Percentiles rank a stretch among this genome's conserved stretches.
These are phyloP conservation scores for Ziziphus jujuba DNA, from an alignment of 306 rosid genomes.

Conservation along the genomic window DNA sequence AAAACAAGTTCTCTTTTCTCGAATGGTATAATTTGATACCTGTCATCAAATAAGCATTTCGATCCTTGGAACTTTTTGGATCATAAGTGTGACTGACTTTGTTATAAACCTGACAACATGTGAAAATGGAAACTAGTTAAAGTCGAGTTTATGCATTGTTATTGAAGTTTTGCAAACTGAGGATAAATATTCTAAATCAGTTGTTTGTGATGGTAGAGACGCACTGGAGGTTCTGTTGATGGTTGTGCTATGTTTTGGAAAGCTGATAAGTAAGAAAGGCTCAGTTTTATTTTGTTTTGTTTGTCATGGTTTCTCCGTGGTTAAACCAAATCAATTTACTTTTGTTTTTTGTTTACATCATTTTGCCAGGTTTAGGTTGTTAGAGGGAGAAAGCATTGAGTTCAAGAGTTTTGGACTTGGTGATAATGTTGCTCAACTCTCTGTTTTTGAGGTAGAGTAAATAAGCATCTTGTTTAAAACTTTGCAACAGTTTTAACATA, in stretches of 20 bases:
- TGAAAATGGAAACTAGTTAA: constrained; percentile 24
- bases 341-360: constrained; percentile 7
- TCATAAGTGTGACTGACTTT: constrained; percentile 8
- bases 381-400: constrained; percentile 65
- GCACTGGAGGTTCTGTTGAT: constrained; percentile 72
- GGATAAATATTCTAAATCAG: constrained; percentile 10
- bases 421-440: constrained; percentile 88
- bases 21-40: background rate
- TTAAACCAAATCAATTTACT: constrained; percentile 14
- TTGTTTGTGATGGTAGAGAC: constrained; percentile 55
- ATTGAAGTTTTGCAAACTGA: background rate
- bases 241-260: constrained; percentile 94
- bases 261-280: constrained; percentile 55
- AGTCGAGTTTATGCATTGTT: background rate
- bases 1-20: background rate
- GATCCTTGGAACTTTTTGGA: background rate
- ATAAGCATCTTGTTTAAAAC: constrained; percentile 14
- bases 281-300: constrained; percentile 1
- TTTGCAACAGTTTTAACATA: background rate
- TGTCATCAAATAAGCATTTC: no score
- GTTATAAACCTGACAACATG: constrained; percentile 28
- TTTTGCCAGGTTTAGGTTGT: constrained; percentile 55
- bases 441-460: constrained; percentile 72
- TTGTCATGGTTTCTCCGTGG: constrained; percentile 1
- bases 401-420: constrained; percentile 75